These are phyloP conservation scores for Chiua virens DNA, from an alignment of 768 basidiomycete genomes.

Conservation along the genomic window DNA sequence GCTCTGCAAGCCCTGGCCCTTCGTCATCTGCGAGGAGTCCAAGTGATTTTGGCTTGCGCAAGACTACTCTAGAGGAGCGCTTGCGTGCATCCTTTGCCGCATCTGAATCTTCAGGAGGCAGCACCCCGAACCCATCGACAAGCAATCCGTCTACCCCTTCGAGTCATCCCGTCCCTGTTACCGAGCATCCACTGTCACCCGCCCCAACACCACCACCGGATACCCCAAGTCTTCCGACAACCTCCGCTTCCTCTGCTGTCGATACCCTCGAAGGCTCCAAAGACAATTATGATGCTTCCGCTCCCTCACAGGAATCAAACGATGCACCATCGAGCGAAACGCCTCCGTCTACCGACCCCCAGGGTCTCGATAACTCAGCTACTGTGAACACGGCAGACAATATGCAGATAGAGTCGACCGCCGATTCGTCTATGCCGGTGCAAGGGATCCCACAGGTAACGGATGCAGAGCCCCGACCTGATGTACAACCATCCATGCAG, in stretches of 20 bases:
- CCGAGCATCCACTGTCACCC: constrained; percentile 42
- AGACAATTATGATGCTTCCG: background rate
- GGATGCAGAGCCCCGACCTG: background rate
- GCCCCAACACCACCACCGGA: constrained; percentile 45
- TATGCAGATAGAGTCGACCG: background rate
- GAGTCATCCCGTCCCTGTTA: constrained; percentile 12
- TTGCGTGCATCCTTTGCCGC: constrained; percentile 63
- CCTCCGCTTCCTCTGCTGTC: background rate
- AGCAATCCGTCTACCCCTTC: constrained; percentile 42
- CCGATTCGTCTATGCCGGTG: background rate
- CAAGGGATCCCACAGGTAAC: background rate
- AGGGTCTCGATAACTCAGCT: background rate
- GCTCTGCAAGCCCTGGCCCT: constrained; percentile 26
- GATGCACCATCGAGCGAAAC: background rate
- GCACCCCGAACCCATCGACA: constrained; percentile 42
- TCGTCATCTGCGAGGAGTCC: constrained; percentile 15
- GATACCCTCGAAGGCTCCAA: constrained; percentile 3
- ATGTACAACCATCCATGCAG: background rate
- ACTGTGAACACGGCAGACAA: background rate
- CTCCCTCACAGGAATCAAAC: background rate
- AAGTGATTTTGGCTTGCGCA: constrained; percentile 34
- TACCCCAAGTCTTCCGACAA: constrained; percentile 28
- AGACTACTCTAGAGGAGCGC: constrained; percentile 73
- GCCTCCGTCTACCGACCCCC: background rate
- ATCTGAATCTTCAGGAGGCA: constrained; percentile 51